Percentiles rank a stretch among this genome's conserved stretches.
Conservation (phyloP, 257 asterid genomes). For the Avicennia marina region DNA sequence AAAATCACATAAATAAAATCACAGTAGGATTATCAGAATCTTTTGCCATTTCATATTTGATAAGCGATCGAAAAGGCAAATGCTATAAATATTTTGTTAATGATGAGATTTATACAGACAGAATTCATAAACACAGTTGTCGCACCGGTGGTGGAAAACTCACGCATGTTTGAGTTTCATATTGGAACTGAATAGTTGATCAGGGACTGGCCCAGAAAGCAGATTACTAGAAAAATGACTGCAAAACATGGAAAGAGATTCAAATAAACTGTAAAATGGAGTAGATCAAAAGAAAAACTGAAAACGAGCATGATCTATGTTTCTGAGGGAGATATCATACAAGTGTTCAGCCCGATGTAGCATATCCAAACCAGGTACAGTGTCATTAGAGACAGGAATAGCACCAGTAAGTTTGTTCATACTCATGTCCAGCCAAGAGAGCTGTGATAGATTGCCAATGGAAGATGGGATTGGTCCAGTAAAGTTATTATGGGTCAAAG, state of each 20-base stretch:
- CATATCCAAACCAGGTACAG: slow-evolving; percentile 60
- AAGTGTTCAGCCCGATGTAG: slow-evolving; percentile 62
- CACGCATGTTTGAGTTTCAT: slow-evolving; percentile 77
- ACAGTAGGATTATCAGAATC: neutral
- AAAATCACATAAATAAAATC: neutral
- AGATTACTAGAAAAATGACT: slow-evolving; percentile 77
- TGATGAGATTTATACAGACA: too few species aligned
- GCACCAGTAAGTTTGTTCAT: slow-evolving; percentile 57
- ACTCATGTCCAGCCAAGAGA: slow-evolving; percentile 88
- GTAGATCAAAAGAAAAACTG: neutral
- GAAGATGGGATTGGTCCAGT: slow-evolving; percentile 75
- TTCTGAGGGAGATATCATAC: slow-evolving; percentile 33
- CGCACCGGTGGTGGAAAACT: too few species aligned
- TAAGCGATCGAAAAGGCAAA: neutral
- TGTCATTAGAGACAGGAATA: slow-evolving; percentile 59
- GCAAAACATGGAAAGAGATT: slow-evolving; percentile 16
- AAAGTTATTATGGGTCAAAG: slow-evolving; percentile 62
- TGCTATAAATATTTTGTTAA: neutral
- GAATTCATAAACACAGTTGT: too few species aligned
- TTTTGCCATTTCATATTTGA: neutral
- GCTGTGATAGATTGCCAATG: slow-evolving; percentile 56
- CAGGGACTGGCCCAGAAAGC: slow-evolving; percentile 64
- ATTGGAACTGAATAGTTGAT: slow-evolving; percentile 45
- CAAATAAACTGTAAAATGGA: neutral
- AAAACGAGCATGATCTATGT: neutral